phyloP scores from a whole-genome alignment of 129 eudicot genomes.

The Flaveria ramosissima region DNA sequence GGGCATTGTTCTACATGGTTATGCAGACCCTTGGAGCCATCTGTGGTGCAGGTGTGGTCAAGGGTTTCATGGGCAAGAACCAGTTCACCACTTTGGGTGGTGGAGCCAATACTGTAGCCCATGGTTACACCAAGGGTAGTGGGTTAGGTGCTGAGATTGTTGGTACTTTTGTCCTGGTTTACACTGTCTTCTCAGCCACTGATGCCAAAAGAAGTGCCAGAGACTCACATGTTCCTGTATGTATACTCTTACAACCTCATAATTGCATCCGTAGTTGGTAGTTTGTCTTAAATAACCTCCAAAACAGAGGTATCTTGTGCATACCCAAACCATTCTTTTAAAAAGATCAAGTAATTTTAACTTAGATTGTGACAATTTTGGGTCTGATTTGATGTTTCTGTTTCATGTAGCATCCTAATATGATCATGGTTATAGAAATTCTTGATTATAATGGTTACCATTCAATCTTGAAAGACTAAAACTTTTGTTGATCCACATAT shows the following conservation, averaged over 20 bases:
- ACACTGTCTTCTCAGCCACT: slow-evolving; percentile 86
- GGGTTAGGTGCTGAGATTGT: slow-evolving; percentile 83
- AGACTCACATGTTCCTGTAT: slow-evolving; percentile 96
- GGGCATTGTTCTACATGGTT: slow-evolving; percentile 79
- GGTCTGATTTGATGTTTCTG: neutral
- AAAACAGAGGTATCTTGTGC: neutral
- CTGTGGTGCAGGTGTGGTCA: slow-evolving; percentile 92
- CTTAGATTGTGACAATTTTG: neutral
- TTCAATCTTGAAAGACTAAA: slow-evolving; percentile 12
- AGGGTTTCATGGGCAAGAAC: slow-evolving; percentile 66
- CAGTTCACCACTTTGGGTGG: slow-evolving; percentile 54
- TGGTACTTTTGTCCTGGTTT: slow-evolving; percentile 83
- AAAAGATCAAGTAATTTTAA: slow-evolving; percentile 11
- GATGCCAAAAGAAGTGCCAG: slow-evolving; percentile 97
- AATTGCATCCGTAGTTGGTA: slow-evolving; percentile 21
- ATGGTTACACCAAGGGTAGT: slow-evolving; percentile 90
- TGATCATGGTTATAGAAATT: neutral
- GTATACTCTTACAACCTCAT: slow-evolving; percentile 31
- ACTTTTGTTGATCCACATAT: neutral
- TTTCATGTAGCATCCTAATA: neutral
- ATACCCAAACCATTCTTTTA: neutral
- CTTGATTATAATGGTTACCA: neutral
- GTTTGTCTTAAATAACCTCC: slow-evolving; percentile 7
- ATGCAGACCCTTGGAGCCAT: slow-evolving; percentile 93
- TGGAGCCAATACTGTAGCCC: slow-evolving; percentile 77